Conservation (phyloP, 768 basidiomycete genomes). For the Boletus fagicola region DNA sequence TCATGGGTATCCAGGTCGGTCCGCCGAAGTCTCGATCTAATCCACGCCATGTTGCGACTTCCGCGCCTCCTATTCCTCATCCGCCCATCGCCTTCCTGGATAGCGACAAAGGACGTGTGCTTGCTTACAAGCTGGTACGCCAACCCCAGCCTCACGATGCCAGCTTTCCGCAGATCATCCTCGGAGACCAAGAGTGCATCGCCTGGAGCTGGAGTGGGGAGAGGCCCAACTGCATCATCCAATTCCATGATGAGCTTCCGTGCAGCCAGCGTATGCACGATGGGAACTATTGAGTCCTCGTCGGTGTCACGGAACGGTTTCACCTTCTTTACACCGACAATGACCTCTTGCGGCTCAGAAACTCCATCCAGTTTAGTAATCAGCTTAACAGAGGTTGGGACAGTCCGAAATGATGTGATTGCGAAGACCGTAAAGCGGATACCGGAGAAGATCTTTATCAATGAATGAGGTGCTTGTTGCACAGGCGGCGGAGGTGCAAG, state of each 20-base stretch:
- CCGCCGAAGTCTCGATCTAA: constrained; percentile 17
- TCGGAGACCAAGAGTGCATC: constrained; percentile 28
- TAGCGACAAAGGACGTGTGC: constrained; percentile 57
- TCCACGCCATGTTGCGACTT: constrained; percentile 7
- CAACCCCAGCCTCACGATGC: constrained; percentile 49
- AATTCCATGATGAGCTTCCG: constrained; percentile 54
- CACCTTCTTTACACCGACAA: constrained; percentile 24
- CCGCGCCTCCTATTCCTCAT: constrained; percentile 7
- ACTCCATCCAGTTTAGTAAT: constrained; percentile 28
- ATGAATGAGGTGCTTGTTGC: constrained; percentile 33
- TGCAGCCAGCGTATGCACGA: constrained; percentile 56
- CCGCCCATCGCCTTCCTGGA: constrained; percentile 37
- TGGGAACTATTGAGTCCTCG: constrained; percentile 21
- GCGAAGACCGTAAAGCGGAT: constrained; percentile 36
- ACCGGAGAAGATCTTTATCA: constrained; percentile 35
- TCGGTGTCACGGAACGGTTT: constrained; percentile 25
- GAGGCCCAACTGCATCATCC: constrained; percentile 35
- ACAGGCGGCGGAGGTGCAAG: constrained; percentile 37
- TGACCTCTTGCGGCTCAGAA: constrained; percentile 13
- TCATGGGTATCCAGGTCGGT: background rate
- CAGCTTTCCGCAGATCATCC: constrained; percentile 40
- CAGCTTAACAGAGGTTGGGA: constrained; percentile 32
- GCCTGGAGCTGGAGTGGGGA: constrained; percentile 29
- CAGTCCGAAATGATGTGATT: constrained; percentile 21
- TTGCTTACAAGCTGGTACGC: constrained; percentile 51